Evolutionary conservation across 2,329 filamentous ascomycete genomes (phyloP).

Genomic region (Fusarium brevicatenulatum): DNA sequence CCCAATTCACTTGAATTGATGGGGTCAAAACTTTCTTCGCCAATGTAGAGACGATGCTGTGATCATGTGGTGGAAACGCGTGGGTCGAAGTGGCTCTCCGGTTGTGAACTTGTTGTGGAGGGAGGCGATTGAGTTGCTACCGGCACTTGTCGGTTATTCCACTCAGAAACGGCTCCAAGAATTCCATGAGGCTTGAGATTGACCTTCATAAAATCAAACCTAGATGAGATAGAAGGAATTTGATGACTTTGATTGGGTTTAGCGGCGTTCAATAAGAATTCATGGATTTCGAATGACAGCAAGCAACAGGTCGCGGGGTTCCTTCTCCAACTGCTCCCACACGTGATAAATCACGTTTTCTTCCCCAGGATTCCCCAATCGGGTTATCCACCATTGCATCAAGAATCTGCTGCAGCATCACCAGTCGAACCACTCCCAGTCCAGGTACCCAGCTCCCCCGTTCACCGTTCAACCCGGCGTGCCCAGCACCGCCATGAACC

Average conservation of each 20-base stretch:
- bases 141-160: background rate
- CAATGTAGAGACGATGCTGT: constrained; percentile 19
- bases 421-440: constrained; percentile 41
- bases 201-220: background rate
- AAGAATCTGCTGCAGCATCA: constrained; percentile 31
- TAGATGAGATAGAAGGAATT: background rate
- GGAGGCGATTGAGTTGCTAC: background rate
- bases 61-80: constrained; percentile 35
- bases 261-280: constrained; percentile 15
- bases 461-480: constrained; percentile 29
- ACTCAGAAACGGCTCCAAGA: background rate
- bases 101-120: background rate
- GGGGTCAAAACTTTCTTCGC: constrained; percentile 5
- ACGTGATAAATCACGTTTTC: constrained; percentile 41
- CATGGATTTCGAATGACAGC: constrained; percentile 9
- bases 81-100: constrained; percentile 15
- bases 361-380: constrained; percentile 38
- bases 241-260: constrained; percentile 5
- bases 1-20: background rate
- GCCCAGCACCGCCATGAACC: constrained; percentile 41
- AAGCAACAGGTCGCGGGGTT: background rate
- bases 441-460: constrained; percentile 4
- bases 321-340: background rate
- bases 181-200: background rate
- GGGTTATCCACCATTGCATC: constrained; percentile 20